Evolutionary conservation across 176 grass and related monocot genomes (phyloP), one percentile per base, ranked within the genome.

Genomic region (Oryza longistaminata): DNA sequence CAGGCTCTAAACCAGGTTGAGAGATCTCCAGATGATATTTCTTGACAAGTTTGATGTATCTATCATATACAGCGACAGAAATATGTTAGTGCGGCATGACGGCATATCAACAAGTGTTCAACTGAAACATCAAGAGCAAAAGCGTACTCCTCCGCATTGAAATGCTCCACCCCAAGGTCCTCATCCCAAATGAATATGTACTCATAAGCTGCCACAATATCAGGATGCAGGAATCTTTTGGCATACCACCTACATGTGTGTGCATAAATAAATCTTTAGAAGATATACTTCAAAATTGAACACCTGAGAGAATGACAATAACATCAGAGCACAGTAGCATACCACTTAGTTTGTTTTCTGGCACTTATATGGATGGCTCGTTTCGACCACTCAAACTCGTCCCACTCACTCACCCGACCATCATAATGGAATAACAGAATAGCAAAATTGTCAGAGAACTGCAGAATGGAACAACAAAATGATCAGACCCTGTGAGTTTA

Each of bases 131-230:
- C 22, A 77, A 71, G 31, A 73, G 11, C 24, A 27, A 55, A 88
- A 45, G 44, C 95, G 76, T 93, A 97, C 95, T 97, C 92, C 84
- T 94, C 95, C 19, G 92, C 95, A 81, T 94, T 75, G 64, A 97
- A 97, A 88, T 97, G 95, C 27, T 97, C 95, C 58, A 97, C 88
- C 65, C 95, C 95, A 70, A 97, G 89, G 77, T 97, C 95, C 75
- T 97, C 95, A 84, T 97, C 95, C 95, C 95, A 97, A n/a, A 97
- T 87, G 64, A 97, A 97, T 92, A 97, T 92, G 83, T 94, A 97
- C 2, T 97, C 92, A 10, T 92, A 97, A 31, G 90, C 74, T 68
- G 86, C 88, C 71, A 93, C 87, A 67, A 97, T 93, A 78, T 97
- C 95, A 89, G 92, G 95, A 72, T 97, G 95, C 81, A 97, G 82